A percentile compares a stretch with the other conserved stretches of the same genome.
Conservation (phyloP, 805 yeast species). For the Pichia phayaonensis region DNA sequence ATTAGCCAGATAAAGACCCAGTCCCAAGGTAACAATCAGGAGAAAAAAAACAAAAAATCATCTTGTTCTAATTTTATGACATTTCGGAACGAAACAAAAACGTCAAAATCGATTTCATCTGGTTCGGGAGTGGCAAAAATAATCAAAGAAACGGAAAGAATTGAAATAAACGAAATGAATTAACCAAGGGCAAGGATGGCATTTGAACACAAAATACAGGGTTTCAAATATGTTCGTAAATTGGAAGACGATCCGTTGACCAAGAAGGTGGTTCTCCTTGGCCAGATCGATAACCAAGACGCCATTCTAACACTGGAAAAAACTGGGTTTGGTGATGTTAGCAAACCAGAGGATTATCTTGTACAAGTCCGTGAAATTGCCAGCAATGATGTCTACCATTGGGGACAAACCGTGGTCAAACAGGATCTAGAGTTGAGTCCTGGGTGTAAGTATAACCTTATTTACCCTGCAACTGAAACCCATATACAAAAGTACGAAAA, state of each 20-base stretch:
- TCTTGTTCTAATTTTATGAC: not conserved
- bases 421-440: constrained; percentile 44
- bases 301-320: constrained; percentile 75
- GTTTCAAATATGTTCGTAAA: constrained; percentile 39
- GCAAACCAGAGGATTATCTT: constrained; percentile 8
- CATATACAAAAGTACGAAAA: constrained; percentile 73
- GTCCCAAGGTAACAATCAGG: not conserved
- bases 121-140: too few relatives aligned
- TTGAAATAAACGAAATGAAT: not conserved
- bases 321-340: constrained; percentile 41
- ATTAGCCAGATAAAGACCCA: too few relatives aligned
- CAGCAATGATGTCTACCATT: constrained; percentile 75
- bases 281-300: constrained; percentile 47
- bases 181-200: not conserved
- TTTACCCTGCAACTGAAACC: constrained; percentile 83
- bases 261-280: constrained; percentile 62
- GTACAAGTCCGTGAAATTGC: constrained; percentile 35
- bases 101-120: too few relatives aligned
- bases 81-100: not conserved
- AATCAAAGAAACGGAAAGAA: too few relatives aligned
- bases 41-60: not conserved
- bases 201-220: constrained; percentile 16
- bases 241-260: constrained; percentile 57
- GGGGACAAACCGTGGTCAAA: constrained; percentile 51
- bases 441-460: constrained; percentile 62